Percentiles rank a stretch among this genome's conserved stretches.
phyloP scores from a whole-genome alignment of 306 rosid genomes.

The Cucumis hystrix region DNA sequence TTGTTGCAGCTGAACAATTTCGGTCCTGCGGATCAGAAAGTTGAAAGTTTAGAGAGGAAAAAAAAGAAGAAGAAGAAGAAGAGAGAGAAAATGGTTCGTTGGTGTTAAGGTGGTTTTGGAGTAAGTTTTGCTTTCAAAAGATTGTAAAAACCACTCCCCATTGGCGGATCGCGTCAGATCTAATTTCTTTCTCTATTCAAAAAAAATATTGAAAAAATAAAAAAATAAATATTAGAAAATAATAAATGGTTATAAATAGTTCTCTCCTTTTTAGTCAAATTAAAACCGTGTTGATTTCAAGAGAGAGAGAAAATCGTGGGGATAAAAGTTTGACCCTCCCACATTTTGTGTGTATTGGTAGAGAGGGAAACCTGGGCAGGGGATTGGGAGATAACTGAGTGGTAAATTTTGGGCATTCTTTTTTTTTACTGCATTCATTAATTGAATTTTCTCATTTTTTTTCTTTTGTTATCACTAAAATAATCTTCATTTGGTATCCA shows the following conservation, averaged over 20 bases:
- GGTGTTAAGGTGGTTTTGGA: background rate
- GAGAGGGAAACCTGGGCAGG: constrained; percentile 1
- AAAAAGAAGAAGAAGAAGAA: background rate
- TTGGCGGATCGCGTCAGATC: constrained; percentile 9
- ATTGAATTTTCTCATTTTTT: too few relatives aligned
- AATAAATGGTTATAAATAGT: constrained; percentile 5
- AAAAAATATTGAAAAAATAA: constrained; percentile 2
- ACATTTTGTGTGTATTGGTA: background rate
- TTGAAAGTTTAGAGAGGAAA: constrained; percentile 1
- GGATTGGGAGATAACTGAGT: background rate
- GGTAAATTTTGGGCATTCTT: background rate
- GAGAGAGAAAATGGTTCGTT: constrained; percentile 2
- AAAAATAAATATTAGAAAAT: background rate
- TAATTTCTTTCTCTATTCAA: background rate
- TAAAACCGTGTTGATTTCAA: constrained; percentile 35
- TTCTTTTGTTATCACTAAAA: too few relatives aligned
- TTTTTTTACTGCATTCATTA: too few relatives aligned
- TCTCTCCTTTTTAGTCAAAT: constrained; percentile 5
- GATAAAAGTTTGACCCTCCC: constrained; percentile 40
- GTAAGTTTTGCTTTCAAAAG: background rate
- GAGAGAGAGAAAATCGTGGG: constrained; percentile 24
- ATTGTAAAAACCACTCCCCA: background rate
- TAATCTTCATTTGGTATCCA: too few relatives aligned
- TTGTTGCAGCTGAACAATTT: background rate
- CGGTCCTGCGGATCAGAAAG: background rate